phyloP scores from a whole-genome alignment of 2,329 filamentous ascomycete species.

The Fusarium sp. region DNA sequence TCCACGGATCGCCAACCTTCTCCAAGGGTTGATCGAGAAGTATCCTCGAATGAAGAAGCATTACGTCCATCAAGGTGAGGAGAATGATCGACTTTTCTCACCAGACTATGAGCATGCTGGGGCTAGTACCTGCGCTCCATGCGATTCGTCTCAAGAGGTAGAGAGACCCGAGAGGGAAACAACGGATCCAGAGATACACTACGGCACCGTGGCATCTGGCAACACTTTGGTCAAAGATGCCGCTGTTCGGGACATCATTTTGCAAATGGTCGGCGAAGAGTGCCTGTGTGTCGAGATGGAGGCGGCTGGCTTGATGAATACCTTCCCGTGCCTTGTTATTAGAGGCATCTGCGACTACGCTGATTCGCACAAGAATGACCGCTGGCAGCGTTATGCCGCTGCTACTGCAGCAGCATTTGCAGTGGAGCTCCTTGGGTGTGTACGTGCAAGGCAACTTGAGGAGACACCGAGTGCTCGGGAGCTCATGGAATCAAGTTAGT shows the following conservation, averaged over 20 bases:
- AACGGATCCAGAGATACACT: constrained; percentile 31
- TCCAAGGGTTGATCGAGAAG: not conserved
- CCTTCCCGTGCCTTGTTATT: not conserved
- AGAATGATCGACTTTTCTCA: not conserved
- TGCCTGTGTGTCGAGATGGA: not conserved
- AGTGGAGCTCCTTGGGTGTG: not conserved
- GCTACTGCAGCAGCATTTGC: not conserved
- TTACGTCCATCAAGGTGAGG: not conserved
- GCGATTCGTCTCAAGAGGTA: not conserved
- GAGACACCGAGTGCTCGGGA: not conserved
- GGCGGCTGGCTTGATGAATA: not conserved
- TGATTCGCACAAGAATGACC: not conserved
- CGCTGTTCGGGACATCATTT: not conserved
- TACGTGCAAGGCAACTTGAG: not conserved
- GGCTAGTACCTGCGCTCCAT: not conserved
- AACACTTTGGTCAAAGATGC: constrained; percentile 37
- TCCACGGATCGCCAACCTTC: not conserved
- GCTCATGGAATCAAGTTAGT: not conserved
- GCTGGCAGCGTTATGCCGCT: not conserved
- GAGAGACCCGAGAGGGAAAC: not conserved
- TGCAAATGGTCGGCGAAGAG: not conserved
- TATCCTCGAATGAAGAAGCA: not conserved
- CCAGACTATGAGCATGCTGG: not conserved
- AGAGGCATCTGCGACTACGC: not conserved
- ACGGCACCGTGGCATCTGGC: constrained; percentile 42